These are phyloP conservation scores for Candida adriatica DNA, from an alignment of 805 yeast genomes.

Conservation along the genomic window DNA sequence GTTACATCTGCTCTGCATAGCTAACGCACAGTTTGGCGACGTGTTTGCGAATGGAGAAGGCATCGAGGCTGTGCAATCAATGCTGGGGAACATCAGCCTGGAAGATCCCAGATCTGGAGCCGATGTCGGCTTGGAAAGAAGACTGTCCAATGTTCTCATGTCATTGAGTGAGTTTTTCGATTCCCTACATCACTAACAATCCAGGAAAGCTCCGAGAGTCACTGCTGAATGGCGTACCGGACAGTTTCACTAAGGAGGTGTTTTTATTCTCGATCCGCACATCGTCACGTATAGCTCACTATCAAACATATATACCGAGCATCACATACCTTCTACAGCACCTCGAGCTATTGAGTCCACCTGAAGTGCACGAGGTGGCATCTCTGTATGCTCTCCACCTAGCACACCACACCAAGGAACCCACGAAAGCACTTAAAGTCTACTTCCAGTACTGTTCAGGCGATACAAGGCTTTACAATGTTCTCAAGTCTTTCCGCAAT, in stretches of 20 bases:
- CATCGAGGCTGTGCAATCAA: neutral
- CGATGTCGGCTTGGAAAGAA: too few species aligned
- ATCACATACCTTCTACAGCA: constrained; percentile 29
- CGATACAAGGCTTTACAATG: constrained; percentile 30
- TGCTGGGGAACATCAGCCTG: constrained; percentile 1
- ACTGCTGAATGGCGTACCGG: constrained; percentile 31
- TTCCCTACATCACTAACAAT: constrained; percentile 1
- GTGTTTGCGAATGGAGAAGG: neutral
- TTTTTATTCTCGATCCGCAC: constrained; percentile 43
- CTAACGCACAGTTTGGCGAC: constrained; percentile 3
- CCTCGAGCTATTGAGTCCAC: constrained; percentile 15
- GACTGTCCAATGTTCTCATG: constrained; percentile 25
- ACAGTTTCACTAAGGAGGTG: constrained; percentile 39
- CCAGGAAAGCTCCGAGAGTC: constrained; percentile 52
- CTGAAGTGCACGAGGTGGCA: constrained; percentile 35
- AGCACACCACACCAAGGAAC: constrained; percentile 20
- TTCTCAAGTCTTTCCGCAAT: constrained; percentile 27
- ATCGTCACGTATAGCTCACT: constrained; percentile 40
- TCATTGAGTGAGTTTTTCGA: constrained; percentile 21
- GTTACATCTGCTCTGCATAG: constrained; percentile 4
- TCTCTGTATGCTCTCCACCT: constrained; percentile 38
- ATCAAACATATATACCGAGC: constrained; percentile 53
- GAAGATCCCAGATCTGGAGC: constrained; percentile 2
- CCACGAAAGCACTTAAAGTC: constrained; percentile 13
- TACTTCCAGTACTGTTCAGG: constrained; percentile 24